Evolutionary conservation across 805 yeast genomes (phyloP).

Genomic region (Citeromyces matritensis): DNA sequence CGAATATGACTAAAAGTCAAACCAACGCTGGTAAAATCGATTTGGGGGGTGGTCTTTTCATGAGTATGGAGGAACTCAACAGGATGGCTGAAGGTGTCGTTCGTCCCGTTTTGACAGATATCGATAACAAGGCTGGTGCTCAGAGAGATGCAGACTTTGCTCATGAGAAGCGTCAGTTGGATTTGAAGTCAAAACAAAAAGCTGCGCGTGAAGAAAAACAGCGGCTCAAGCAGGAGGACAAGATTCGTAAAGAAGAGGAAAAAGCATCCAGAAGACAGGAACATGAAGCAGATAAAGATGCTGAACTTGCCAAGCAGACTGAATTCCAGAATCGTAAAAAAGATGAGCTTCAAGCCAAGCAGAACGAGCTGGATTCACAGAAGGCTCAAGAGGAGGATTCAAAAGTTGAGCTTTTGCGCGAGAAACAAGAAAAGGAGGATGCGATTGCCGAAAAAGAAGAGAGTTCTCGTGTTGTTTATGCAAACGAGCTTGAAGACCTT

Average conservation of each 20-base stretch:
- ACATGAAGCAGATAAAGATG: conserved; percentile 31
- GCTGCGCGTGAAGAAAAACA: conserved; percentile 18
- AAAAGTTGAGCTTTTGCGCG: conserved; percentile 22
- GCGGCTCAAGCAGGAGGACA: conserved; percentile 19
- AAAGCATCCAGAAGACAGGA: conserved; percentile 24
- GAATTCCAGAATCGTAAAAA: conserved; percentile 21
- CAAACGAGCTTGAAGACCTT: conserved; percentile 26
- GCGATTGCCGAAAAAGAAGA: conserved; percentile 25
- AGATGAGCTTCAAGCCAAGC: conserved; percentile 24
- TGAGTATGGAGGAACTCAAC: conserved; percentile 65
- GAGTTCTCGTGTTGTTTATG: conserved; percentile 26
- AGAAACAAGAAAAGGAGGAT: conserved; percentile 26
- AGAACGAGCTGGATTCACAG: conserved; percentile 23
- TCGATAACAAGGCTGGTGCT: conserved; percentile 50
- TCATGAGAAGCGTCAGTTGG: conserved; percentile 22
- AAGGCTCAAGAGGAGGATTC: conserved; percentile 21
- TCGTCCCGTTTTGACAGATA: conserved; percentile 67
- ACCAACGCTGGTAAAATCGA: conserved; percentile 40
- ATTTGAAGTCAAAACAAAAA: conserved; percentile 20
- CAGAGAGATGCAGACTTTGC: conserved; percentile 47
- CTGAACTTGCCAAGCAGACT: conserved; percentile 26
- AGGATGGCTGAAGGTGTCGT: conserved; percentile 69
- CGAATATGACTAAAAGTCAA: conserved; percentile 42
- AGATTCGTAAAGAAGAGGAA: conserved; percentile 14
- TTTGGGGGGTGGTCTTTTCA: conserved; percentile 78